Evolutionary conservation across 2,329 filamentous ascomycete species (phyloP).

Genomic region (Monosporascus sp.): DNA sequence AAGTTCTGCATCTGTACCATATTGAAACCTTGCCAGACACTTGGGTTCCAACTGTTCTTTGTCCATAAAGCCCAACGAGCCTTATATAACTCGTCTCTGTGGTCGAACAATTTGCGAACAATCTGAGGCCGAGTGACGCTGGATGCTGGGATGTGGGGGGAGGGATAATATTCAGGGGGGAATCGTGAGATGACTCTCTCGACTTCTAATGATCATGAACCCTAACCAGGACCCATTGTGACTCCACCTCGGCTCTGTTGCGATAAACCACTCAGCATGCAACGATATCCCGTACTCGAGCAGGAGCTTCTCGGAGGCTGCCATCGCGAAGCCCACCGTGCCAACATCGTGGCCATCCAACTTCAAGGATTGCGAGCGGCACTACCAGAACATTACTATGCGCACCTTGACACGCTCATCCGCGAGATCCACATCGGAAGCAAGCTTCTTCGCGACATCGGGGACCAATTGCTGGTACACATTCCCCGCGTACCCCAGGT

Average conservation of each 20-base stretch:
- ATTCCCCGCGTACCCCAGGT: constrained; percentile 44
- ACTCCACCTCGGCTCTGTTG: too few relatives aligned
- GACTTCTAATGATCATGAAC: too few relatives aligned
- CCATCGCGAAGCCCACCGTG: constrained; percentile 48
- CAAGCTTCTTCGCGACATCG: constrained; percentile 46
- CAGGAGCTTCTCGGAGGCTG: constrained; percentile 45
- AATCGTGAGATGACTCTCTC: too few relatives aligned
- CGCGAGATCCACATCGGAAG: constrained; percentile 41
- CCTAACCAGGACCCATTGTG: too few relatives aligned
- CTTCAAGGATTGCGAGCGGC: constrained; percentile 45
- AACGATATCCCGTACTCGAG: constrained; percentile 4
- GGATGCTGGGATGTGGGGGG: too few relatives aligned
- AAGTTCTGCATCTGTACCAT: constrained; percentile 7
- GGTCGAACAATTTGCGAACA: too few relatives aligned
- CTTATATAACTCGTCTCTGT: too few relatives aligned
- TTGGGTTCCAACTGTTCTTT: too few relatives aligned
- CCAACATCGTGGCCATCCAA: constrained; percentile 40
- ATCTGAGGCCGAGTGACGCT: too few relatives aligned
- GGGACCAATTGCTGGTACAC: constrained; percentile 49
- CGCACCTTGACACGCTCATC: constrained; percentile 42
- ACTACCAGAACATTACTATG: constrained; percentile 38
- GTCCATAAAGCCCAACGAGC: too few relatives aligned
- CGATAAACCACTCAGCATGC: too few relatives aligned
- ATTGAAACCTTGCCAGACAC: not conserved
- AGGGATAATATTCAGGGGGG: too few relatives aligned